Percentiles rank a stretch among this genome's conserved stretches.
Evolutionary conservation across 2,329 filamentous ascomycete species (phyloP).

Genomic region (Colletotrichum magnum): DNA sequence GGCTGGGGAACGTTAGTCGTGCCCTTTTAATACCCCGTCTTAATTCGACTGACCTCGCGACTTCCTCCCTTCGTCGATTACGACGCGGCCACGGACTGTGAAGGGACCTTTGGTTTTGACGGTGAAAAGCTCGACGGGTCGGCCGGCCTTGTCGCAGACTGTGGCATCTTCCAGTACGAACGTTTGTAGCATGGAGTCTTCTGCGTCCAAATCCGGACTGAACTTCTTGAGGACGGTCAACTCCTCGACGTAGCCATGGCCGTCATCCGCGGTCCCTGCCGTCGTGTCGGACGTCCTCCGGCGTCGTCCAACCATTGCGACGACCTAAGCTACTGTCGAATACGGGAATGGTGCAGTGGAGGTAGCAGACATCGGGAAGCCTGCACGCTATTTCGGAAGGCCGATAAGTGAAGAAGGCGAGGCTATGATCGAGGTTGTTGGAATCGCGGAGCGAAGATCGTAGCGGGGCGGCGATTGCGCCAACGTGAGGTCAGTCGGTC

Average conservation of each 20-base stretch:
- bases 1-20: slow-evolving; percentile 47
- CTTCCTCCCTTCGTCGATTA: slow-evolving; percentile 55
- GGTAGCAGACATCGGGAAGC: neutral
- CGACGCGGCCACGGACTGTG: slow-evolving; percentile 71
- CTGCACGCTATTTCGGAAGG: too few relatives aligned
- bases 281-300: slow-evolving; percentile 62
- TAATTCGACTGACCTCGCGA: slow-evolving; percentile 57
- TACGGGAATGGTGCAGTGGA: too few relatives aligned
- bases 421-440: neutral
- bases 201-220: slow-evolving; percentile 9
- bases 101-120: slow-evolving; percentile 73
- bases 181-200: slow-evolving; percentile 27
- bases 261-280: slow-evolving; percentile 57
- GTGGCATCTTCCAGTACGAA: slow-evolving; percentile 61
- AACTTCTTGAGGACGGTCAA: slow-evolving; percentile 51
- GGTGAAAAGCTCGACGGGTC: slow-evolving; percentile 71
- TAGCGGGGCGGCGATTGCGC: slow-evolving; percentile 28
- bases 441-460: neutral
- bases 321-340: neutral
- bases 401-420: neutral
- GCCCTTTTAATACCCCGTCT: neutral
- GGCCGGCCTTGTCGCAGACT: slow-evolving; percentile 68
- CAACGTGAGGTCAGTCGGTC: neutral
- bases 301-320: slow-evolving; percentile 54
- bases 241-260: slow-evolving; percentile 51